These are phyloP conservation scores for Metarhizium anisopliae DNA, from an alignment of 2,329 filamentous ascomycete species.

Conservation along the genomic window DNA sequence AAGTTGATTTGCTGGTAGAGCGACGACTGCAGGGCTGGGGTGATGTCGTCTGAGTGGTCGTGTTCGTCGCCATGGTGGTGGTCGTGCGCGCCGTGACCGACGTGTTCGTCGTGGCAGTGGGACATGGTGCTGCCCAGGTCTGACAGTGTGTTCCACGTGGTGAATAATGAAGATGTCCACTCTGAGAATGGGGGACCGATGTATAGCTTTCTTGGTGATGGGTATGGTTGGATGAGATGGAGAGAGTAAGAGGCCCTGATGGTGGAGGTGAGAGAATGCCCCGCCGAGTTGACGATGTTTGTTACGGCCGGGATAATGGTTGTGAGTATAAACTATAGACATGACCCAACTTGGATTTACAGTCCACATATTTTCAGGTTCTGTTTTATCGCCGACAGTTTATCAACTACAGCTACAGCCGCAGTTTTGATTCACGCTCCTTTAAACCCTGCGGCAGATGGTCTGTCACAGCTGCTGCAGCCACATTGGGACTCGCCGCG, in stretches of 20 bases:
- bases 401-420: no score
- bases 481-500: no score
- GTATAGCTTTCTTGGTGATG: neutral
- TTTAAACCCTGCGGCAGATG: no score
- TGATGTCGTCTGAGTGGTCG: slow-evolving; percentile 87
- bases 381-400: no score
- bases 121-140: slow-evolving; percentile 20
- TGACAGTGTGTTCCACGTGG: neutral
- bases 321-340: neutral
- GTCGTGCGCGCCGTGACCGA: slow-evolving; percentile 38
- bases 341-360: neutral
- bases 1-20: slow-evolving; percentile 92
- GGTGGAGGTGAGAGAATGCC: slow-evolving; percentile 8
- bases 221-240: neutral
- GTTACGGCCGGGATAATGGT: neutral
- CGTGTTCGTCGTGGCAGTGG: slow-evolving; percentile 44
- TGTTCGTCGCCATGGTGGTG: slow-evolving; percentile 52
- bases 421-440: no score
- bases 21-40: slow-evolving; percentile 80
- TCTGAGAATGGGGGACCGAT: neutral
- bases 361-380: neutral
- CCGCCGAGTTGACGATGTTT: neutral
- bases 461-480: no score
- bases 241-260: neutral
- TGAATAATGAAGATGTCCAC: neutral